Percentiles rank a stretch among this genome's conserved stretches.
phyloP scores from a whole-genome alignment of 176 grass and related monocot species.

The Urochloa ruziziensis region DNA sequence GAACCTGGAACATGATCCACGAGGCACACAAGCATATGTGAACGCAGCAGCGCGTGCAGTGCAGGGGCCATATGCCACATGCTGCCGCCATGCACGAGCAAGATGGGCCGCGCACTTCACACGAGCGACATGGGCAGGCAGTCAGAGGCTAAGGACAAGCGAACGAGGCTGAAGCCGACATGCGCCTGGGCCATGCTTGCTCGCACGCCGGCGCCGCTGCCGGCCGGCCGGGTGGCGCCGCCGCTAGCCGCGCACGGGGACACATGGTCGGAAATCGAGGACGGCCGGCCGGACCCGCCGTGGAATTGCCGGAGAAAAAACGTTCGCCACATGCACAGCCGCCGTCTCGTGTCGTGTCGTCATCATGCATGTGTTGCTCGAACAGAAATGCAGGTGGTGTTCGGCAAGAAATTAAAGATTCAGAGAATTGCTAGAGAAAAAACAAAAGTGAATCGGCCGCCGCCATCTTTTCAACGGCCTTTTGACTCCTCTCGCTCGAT shows the following conservation, averaged over 20 bases:
- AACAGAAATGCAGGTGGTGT: neutral
- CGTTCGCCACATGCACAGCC: neutral
- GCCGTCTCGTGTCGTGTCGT: neutral
- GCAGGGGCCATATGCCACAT: neutral
- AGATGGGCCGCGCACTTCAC: neutral
- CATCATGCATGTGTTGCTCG: neutral
- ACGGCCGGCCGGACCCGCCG: neutral
- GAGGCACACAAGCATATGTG: neutral
- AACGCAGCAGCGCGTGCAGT: neutral
- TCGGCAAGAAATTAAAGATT: neutral
- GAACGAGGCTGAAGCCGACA: neutral
- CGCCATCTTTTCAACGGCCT: slow-evolving; percentile 28
- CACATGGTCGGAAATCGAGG: neutral
- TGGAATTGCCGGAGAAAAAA: neutral
- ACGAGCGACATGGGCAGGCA: neutral
- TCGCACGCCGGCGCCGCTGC: neutral
- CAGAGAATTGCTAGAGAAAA: neutral
- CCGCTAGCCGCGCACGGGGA: neutral
- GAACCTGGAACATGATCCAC: neutral
- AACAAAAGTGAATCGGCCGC: neutral
- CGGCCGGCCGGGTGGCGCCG: neutral
- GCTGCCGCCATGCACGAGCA: neutral
- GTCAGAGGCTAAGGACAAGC: neutral
- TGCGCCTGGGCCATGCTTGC: neutral
- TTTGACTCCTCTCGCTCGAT: slow-evolving; percentile 7